phyloP scores from a whole-genome alignment of 108 stramenopile species.

The Nitzschia inconspicua region DNA sequence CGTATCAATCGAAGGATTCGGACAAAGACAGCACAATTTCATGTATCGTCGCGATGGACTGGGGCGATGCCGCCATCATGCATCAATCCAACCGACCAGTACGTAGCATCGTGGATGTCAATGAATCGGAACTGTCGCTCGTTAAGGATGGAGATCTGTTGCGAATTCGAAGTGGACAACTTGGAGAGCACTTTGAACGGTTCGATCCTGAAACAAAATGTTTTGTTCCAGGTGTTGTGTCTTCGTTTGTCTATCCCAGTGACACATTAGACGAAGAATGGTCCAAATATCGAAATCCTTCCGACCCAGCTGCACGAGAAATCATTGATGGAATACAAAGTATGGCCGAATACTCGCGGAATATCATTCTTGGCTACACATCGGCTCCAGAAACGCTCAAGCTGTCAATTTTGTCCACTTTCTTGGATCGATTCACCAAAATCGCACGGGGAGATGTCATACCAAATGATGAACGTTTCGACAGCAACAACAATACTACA shows the following conservation, averaged over 20 bases:
- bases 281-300: not conserved
- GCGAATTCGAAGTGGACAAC: slow-evolving; percentile 52
- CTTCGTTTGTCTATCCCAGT: slow-evolving; percentile 68
- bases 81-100: slow-evolving; percentile 11
- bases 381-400: slow-evolving; percentile 25
- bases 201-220: slow-evolving; percentile 33
- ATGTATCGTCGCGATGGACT: slow-evolving; percentile 63
- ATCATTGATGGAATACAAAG: slow-evolving; percentile 25
- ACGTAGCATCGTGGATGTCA: slow-evolving; percentile 1
- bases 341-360: slow-evolving; percentile 15
- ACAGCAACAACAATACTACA: not conserved
- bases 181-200: slow-evolving; percentile 45
- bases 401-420: slow-evolving; percentile 18
- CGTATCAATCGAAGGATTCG: slow-evolving; percentile 30
- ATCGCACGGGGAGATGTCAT: slow-evolving; percentile 20
- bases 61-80: slow-evolving; percentile 57
- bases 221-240: slow-evolving; percentile 53
- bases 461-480: slow-evolving; percentile 17
- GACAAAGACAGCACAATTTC: slow-evolving; percentile 24
- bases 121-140: slow-evolving; percentile 49
- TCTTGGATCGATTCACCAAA: slow-evolving; percentile 16
- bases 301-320: slow-evolving; percentile 17
- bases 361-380: slow-evolving; percentile 28
- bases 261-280: slow-evolving; percentile 24
- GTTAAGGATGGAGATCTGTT: slow-evolving; percentile 50